Conservation (phyloP, 2,329 filamentous ascomycete species). For the Colletotrichum paranaense region DNA sequence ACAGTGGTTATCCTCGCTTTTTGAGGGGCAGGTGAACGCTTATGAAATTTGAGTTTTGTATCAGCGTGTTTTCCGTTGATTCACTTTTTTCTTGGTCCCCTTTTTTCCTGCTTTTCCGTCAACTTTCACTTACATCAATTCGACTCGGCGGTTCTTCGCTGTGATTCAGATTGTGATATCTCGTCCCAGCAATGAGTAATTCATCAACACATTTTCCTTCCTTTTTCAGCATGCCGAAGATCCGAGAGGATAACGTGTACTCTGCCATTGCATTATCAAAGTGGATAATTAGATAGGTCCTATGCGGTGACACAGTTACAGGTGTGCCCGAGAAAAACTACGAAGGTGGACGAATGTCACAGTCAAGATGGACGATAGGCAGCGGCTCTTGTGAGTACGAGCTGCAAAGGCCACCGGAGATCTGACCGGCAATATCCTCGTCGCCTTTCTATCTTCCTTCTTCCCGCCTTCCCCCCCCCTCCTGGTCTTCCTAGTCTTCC, state of each 20-base stretch:
- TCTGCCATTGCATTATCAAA: slow-evolving; percentile 1
- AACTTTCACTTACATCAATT: background rate
- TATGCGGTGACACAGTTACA: background rate
- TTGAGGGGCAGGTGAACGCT: background rate
- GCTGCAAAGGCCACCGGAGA: background rate
- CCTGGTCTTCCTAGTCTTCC: background rate
- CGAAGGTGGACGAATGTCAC: background rate
- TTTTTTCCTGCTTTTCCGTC: background rate
- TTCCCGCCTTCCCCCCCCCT: too few relatives aligned
- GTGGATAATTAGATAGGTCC: slow-evolving; percentile 6
- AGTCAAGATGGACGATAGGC: background rate
- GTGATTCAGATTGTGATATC: background rate
- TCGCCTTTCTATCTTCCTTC: background rate
- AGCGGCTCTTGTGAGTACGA: background rate
- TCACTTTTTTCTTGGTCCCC: background rate
- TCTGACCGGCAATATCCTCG: background rate
- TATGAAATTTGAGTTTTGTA: slow-evolving; percentile 29
- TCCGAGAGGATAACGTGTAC: background rate
- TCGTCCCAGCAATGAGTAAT: background rate
- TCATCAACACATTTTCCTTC: background rate
- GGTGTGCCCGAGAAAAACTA: background rate
- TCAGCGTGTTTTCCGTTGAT: slow-evolving; percentile 18
- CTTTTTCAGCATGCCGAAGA: slow-evolving; percentile 4
- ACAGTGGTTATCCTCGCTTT: background rate
- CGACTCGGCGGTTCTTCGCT: background rate